Conservation (phyloP, 2,329 filamentous ascomycete genomes). For the Phyllosticta citrichinensis region DNA sequence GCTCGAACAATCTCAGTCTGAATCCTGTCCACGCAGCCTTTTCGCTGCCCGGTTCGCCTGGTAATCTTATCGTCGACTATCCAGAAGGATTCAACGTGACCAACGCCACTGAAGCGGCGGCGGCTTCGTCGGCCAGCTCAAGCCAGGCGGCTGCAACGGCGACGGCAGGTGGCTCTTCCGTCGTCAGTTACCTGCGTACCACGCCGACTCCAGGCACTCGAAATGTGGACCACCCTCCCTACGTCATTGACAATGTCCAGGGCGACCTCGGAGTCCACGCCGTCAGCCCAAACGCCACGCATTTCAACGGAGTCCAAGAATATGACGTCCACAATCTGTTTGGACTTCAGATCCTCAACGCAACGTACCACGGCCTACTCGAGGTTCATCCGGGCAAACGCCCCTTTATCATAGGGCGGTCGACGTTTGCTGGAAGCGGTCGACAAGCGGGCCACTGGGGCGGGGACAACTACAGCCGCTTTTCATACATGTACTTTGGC, state of each 20-base stretch:
- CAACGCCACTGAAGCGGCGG: conserved; percentile 56
- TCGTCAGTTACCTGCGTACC: conserved; percentile 42
- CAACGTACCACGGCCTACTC: conserved; percentile 63
- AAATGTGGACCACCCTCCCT: conserved; percentile 64
- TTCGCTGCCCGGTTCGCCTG: conserved; percentile 52
- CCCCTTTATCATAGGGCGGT: conserved; percentile 76
- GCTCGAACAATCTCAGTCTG: conserved; percentile 51
- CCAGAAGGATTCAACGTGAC: conserved; percentile 62
- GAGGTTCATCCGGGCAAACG: conserved; percentile 56
- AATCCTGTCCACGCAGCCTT: conserved; percentile 63
- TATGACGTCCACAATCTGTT: conserved; percentile 80
- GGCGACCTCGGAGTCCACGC: conserved; percentile 65
- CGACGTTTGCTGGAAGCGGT: conserved; percentile 69
- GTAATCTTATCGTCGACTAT: conserved; percentile 49
- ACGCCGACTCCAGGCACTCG: conserved; percentile 54
- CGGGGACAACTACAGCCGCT: conserved; percentile 58
- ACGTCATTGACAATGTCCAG: conserved; percentile 63
- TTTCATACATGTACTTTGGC: conserved; percentile 64
- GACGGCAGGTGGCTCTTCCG: conserved; percentile 17
- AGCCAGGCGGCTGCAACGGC: conserved; percentile 38
- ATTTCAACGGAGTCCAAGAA: conserved; percentile 60
- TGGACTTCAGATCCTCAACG: conserved; percentile 64
- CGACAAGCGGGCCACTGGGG: conserved; percentile 75
- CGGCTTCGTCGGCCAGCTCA: conserved; percentile 45
- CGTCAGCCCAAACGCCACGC: conserved; percentile 66